Conservation (phyloP, 306 rosid species). For the Trifolium subterraneum region DNA sequence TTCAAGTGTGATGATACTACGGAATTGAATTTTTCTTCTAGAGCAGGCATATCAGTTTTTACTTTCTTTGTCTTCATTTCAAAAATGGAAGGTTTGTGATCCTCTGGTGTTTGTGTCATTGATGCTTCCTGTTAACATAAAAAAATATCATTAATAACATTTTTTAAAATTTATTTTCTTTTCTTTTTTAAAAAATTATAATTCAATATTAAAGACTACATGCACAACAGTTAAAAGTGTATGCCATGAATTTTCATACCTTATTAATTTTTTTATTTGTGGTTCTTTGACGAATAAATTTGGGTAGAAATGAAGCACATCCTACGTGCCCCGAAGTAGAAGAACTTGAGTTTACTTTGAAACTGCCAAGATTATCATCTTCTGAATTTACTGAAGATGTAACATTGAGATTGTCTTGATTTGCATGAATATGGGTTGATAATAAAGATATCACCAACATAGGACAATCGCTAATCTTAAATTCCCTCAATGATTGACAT, state of each 20-base stretch:
- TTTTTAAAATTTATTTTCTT: too few species aligned
- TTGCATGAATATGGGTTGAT: not conserved
- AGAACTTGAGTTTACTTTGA: not conserved
- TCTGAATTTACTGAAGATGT: not conserved
- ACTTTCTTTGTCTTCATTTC: not conserved
- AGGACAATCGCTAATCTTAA: not conserved
- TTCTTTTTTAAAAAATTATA: too few species aligned
- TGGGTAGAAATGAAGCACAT: not conserved
- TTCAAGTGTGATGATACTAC: not conserved
- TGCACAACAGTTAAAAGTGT: not conserved
- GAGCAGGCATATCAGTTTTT: not conserved
- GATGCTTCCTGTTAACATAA: not conserved
- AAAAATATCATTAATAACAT: too few species aligned
- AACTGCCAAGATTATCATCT: not conserved
- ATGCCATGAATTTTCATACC: slow-evolving; percentile 7
- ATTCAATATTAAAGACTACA: not conserved
- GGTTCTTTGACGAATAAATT: not conserved
- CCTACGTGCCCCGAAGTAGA: not conserved
- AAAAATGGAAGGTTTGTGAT: not conserved
- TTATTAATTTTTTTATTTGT: not conserved
- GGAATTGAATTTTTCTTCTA: not conserved
- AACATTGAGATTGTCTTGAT: not conserved
- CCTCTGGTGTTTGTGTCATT: not conserved
- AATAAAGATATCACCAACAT: not conserved
- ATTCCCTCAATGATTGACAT: not conserved